Percentiles rank a stretch among this genome's conserved stretches.
phyloP scores from a whole-genome alignment of 73 alveolate species.

The Paraurostyla sp. region DNA sequence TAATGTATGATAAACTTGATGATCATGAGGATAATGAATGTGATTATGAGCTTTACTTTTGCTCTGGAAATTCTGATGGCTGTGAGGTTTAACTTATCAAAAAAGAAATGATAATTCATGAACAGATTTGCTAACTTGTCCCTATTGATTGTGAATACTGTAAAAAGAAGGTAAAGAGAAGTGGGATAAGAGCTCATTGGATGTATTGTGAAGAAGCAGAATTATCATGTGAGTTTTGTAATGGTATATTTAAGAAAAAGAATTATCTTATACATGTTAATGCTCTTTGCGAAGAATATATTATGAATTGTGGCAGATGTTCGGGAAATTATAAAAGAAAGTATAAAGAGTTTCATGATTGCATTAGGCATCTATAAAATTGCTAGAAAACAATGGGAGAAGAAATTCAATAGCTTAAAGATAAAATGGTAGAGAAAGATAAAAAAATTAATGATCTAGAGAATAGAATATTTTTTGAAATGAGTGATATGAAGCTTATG shows the following conservation, averaged over 20 bases:
- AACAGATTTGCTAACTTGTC: background rate
- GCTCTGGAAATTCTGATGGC: slow-evolving; percentile 22
- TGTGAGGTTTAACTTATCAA: slow-evolving; percentile 9
- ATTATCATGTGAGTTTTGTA: slow-evolving; percentile 20
- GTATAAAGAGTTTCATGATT: slow-evolving; percentile 44
- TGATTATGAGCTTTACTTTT: background rate
- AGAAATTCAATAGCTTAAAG: background rate
- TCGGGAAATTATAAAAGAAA: slow-evolving; percentile 36
- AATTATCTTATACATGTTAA: slow-evolving; percentile 1
- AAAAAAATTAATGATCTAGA: slow-evolving; percentile 15
- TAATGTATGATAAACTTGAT: slow-evolving; percentile 10
- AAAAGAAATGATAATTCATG: slow-evolving; percentile 15
- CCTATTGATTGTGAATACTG: slow-evolving; percentile 12
- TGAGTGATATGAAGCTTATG: background rate
- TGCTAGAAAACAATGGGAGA: slow-evolving; percentile 36
- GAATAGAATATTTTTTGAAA: background rate
- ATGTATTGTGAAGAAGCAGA: slow-evolving; percentile 42
- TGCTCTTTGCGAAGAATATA: slow-evolving; percentile 51
- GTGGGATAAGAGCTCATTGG: slow-evolving; percentile 8
- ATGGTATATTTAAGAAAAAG: background rate
- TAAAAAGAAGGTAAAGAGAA: background rate
- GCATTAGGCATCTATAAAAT: slow-evolving; percentile 43
- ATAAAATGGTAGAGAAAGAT: background rate
- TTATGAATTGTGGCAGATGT: slow-evolving; percentile 56
- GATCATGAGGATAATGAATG: slow-evolving; percentile 47